A percentile compares a stretch with the other conserved stretches of the same genome.
phyloP scores from a whole-genome alignment of 148 eudicot species.

The Diospyros lotus region DNA sequence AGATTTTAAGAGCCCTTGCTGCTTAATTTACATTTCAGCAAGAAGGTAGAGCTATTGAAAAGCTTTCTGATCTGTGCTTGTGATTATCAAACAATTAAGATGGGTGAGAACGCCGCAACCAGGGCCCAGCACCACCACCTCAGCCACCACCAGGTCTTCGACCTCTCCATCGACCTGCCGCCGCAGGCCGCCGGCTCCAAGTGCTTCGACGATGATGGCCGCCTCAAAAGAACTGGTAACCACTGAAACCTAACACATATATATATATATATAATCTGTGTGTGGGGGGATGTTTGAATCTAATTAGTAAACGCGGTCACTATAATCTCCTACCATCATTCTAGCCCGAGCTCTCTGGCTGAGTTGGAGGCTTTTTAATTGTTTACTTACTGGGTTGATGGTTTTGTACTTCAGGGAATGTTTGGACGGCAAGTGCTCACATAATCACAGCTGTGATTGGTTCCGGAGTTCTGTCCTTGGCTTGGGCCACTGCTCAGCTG shows the following conservation, averaged over 20 bases:
- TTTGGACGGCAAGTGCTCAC: constrained; percentile 43
- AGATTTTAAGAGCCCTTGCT: too few species aligned
- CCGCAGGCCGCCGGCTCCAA: constrained; percentile 20
- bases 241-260: not conserved
- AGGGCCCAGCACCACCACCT: constrained; percentile 11
- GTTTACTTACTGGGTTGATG: not conserved
- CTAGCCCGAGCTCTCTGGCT: too few species aligned
- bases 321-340: too few species aligned
- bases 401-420: constrained; percentile 23
- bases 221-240: constrained; percentile 42
- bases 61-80: not conserved
- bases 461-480: constrained; percentile 43
- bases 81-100: not conserved
- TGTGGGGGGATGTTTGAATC: too few species aligned
- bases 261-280: not conserved
- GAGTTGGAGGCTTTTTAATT: too few species aligned
- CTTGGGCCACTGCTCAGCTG: constrained; percentile 49
- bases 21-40: too few species aligned
- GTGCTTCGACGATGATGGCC: constrained; percentile 46
- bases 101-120: constrained; percentile 22
- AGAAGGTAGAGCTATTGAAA: too few species aligned
- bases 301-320: too few species aligned
- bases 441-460: constrained; percentile 51
- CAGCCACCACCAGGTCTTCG: constrained; percentile 16
- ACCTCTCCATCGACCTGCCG: constrained; percentile 8